phyloP scores from a whole-genome alignment of 495 filamentous ascomycete species.

The Aspergillus steynii region DNA sequence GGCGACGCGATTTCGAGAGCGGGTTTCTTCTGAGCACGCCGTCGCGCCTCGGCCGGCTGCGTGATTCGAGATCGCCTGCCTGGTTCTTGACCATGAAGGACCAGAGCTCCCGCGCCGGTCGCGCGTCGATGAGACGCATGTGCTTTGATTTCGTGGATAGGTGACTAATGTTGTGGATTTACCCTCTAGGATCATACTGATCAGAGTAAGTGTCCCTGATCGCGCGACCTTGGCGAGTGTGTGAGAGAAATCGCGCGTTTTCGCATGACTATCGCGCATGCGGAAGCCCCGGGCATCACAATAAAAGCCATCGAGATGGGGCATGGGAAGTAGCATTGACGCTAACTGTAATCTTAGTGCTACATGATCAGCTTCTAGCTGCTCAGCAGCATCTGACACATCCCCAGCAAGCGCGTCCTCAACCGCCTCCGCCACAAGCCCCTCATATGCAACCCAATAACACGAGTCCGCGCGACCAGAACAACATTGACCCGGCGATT shows the following conservation, averaged over 20 bases:
- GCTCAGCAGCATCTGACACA: conserved; percentile 47
- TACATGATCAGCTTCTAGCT: conserved; percentile 56
- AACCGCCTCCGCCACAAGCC: conserved; percentile 34
- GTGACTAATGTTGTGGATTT: conserved; percentile 15
- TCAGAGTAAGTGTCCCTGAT: conserved; percentile 44
- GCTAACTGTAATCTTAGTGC: conserved; percentile 33
- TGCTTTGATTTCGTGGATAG: not conserved
- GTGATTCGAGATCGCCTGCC: not conserved
- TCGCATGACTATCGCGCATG: conserved; percentile 1
- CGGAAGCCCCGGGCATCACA: not conserved
- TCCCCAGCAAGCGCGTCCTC: conserved; percentile 39
- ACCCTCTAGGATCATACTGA: conserved; percentile 49
- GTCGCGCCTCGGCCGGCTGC: not conserved
- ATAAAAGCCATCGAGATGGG: not conserved
- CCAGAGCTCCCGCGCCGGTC: conserved; percentile 3
- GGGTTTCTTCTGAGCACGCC: conserved; percentile 18
- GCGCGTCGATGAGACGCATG: conserved; percentile 2
- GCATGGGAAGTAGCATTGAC: not conserved
- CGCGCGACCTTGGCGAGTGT: not conserved
- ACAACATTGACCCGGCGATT: conserved; percentile 56
- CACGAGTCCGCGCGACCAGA: conserved; percentile 47
- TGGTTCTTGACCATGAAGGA: not conserved
- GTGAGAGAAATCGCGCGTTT: not conserved
- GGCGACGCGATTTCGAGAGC: conserved; percentile 12
- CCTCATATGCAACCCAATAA: conserved; percentile 45